These are phyloP conservation scores for Teunomyces gatunensis DNA, from an alignment of 805 yeast genomes.

Conservation along the genomic window DNA sequence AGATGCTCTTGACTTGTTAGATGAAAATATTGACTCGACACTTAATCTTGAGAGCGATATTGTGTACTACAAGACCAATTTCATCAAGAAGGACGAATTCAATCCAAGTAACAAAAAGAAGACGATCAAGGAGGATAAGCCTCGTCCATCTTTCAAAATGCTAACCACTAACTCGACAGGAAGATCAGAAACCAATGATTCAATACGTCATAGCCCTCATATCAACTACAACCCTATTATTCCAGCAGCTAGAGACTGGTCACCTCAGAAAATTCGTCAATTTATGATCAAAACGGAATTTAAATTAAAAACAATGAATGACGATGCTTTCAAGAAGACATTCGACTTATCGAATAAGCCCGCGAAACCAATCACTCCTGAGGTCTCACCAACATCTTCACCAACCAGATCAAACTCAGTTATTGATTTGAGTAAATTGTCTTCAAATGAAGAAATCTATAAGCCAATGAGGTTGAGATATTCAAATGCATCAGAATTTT, in stretches of 20 bases:
- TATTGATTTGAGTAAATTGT: constrained; percentile 35
- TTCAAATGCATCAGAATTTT: constrained; percentile 37
- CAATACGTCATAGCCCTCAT: constrained; percentile 8
- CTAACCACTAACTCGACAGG: constrained; percentile 15
- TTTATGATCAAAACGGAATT: constrained; percentile 34
- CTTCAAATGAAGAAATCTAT: constrained; percentile 33
- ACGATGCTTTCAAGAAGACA: constrained; percentile 33
- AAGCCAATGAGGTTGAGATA: constrained; percentile 39
- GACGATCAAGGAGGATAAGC: constrained; percentile 16
- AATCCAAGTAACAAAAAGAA: constrained; percentile 8
- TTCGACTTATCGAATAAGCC: constrained; percentile 34
- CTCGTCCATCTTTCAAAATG: constrained; percentile 37
- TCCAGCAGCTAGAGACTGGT: constrained; percentile 41
- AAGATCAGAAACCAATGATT: constrained; percentile 7
- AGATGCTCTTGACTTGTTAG: constrained; percentile 33
- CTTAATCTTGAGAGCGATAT: constrained; percentile 41
- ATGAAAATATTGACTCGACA: constrained; percentile 23
- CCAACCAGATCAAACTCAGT: constrained; percentile 42
- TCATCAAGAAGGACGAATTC: constrained; percentile 35
- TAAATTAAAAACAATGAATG: constrained; percentile 35
- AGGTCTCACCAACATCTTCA: constrained; percentile 40
- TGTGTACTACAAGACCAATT: constrained; percentile 43
- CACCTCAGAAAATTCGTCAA: constrained; percentile 24
- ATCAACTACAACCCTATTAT: constrained; percentile 29
- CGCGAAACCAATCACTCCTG: constrained; percentile 35